These are phyloP conservation scores for Elongisporangium undulatum DNA, from an alignment of 352 stramenopile species.

Conservation along the genomic window DNA sequence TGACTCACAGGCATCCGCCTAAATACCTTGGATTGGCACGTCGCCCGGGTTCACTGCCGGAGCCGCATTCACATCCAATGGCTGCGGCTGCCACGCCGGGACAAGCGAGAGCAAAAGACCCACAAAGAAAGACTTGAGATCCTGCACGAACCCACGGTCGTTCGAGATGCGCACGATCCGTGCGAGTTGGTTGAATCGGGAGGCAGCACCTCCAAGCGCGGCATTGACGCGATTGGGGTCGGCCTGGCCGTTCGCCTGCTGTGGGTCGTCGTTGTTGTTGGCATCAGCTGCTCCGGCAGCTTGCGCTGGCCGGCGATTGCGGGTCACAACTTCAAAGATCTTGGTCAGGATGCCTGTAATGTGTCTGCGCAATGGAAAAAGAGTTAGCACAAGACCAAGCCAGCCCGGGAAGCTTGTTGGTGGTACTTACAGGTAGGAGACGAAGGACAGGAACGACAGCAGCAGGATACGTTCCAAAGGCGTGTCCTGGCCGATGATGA, in stretches of 20 bases:
- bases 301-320: constrained; percentile 18
- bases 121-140: constrained; percentile 79
- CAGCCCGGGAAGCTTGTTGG: neutral
- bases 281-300: constrained; percentile 5
- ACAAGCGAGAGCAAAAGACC: constrained; percentile 72
- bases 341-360: constrained; percentile 83
- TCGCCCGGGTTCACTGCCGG: constrained; percentile 34
- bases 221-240: constrained; percentile 14
- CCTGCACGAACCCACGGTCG: constrained; percentile 63
- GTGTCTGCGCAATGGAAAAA: constrained; percentile 25
- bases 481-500: constrained; percentile 85
- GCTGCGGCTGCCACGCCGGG: constrained; percentile 73
- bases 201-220: constrained; percentile 12
- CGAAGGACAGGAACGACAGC: constrained; percentile 64
- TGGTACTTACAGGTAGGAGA: constrained; percentile 64
- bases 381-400: neutral
- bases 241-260: constrained; percentile 15
- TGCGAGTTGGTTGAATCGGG: constrained; percentile 25
- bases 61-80: constrained; percentile 27
- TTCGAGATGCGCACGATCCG: constrained; percentile 66
- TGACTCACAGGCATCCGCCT: constrained; percentile 14
- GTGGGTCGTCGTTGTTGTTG: constrained; percentile 9
- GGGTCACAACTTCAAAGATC: constrained; percentile 68
- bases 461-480: constrained; percentile 70
- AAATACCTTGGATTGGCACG: constrained; percentile 74